Conservation (phyloP, 1,284 basidiomycete species). For the Veloporphyrellus conicus region DNA sequence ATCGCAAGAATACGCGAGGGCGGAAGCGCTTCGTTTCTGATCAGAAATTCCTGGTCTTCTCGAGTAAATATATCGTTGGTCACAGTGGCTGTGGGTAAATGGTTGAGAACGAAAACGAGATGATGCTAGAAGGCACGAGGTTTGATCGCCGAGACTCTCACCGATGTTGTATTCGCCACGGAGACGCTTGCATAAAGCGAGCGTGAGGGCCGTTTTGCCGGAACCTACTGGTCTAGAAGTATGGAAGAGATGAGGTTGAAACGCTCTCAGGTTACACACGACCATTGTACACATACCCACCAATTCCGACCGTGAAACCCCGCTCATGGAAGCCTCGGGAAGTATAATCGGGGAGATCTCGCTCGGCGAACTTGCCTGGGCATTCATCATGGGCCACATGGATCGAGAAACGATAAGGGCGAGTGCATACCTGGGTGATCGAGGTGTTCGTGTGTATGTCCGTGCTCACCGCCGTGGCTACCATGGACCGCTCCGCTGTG, state of each 20-base stretch:
- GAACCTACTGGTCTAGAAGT: slow-evolving; percentile 83
- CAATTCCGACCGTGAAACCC: slow-evolving; percentile 95
- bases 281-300: slow-evolving; percentile 60
- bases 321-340: slow-evolving; percentile 85
- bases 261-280: neutral
- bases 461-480: slow-evolving; percentile 66
- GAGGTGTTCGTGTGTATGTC: slow-evolving; percentile 87
- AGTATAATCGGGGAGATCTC: slow-evolving; percentile 88
- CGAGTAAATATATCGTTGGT: slow-evolving; percentile 97
- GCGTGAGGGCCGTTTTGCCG: slow-evolving; percentile 92
- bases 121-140: slow-evolving; percentile 1
- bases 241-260: slow-evolving; percentile 6
- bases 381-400: slow-evolving; percentile 7
- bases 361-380: slow-evolving; percentile 85
- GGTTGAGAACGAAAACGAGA: slow-evolving; percentile 14
- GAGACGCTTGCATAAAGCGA: slow-evolving; percentile 85
- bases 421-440: slow-evolving; percentile 72
- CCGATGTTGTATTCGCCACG: slow-evolving; percentile 88
- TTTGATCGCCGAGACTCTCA: slow-evolving; percentile 31
- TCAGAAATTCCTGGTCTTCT: slow-evolving; percentile 97
- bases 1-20: slow-evolving; percentile 88
- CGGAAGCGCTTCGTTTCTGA: slow-evolving; percentile 85
- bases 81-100: slow-evolving; percentile 66
- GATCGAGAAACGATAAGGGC: neutral
- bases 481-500: neutral